Percentiles rank a stretch among this genome's conserved stretches.
Conservation (phyloP, 352 stramenopile genomes). For the Phytophthora citrophthora region DNA sequence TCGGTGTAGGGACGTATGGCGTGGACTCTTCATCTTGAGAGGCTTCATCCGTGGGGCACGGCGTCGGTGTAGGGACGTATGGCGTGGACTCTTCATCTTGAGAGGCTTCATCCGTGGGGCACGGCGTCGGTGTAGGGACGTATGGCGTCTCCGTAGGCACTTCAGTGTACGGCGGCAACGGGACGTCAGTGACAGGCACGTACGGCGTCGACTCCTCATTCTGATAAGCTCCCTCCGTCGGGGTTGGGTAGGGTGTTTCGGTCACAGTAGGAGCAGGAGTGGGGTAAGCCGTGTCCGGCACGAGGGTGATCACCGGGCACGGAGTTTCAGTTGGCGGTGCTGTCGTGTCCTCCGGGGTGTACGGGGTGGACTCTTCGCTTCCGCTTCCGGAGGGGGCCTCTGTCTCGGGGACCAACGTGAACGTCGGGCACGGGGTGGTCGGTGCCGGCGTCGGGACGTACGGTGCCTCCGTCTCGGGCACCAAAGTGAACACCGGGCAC, state of each 20-base stretch:
- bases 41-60: constrained; percentile 2
- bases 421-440: constrained; percentile 15
- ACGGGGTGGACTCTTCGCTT: constrained; percentile 2
- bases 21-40: too few relatives aligned
- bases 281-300: too few relatives aligned
- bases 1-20: constrained; percentile 1
- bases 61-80: constrained; percentile 1
- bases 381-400: constrained; percentile 3
- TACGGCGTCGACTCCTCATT: constrained; percentile 11
- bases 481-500: constrained; percentile 1
- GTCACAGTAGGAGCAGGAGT: too few relatives aligned
- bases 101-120: not conserved
- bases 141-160: constrained; percentile 11
- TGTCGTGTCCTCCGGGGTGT: constrained; percentile 11
- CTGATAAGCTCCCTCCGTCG: constrained; percentile 14
- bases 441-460: constrained; percentile 14
- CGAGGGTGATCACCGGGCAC: too few relatives aligned
- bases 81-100: too few relatives aligned
- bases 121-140: constrained; percentile 10
- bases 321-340: not conserved
- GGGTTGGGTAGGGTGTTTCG: constrained; percentile 1
- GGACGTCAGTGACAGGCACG: constrained; percentile 15
- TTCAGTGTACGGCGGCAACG: constrained; percentile 15
- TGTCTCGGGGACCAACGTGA: constrained; percentile 27
- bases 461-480: constrained; percentile 18